Conservation (phyloP, 192 early-diverging fungal genomes). For the Coemansia sp. region DNA sequence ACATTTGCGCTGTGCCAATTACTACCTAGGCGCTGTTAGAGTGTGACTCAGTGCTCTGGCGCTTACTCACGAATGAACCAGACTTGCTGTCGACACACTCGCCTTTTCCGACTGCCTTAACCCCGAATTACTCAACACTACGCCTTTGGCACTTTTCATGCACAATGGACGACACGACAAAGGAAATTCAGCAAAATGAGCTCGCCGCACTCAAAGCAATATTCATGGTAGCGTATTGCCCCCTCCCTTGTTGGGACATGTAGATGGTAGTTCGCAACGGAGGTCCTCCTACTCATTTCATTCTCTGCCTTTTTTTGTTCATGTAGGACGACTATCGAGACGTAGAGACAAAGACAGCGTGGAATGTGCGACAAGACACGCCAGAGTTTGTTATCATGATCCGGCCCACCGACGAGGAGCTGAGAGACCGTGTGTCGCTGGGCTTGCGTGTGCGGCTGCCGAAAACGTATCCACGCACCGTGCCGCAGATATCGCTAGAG, state of each 20-base stretch:
- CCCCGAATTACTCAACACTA: background rate
- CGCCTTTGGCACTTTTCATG: background rate
- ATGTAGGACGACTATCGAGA: conserved; percentile 47
- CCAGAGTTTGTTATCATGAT: conserved; percentile 42
- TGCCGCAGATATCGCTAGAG: conserved; percentile 59
- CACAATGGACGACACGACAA: conserved; percentile 39
- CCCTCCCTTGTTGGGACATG: background rate
- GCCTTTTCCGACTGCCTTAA: background rate
- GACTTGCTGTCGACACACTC: background rate
- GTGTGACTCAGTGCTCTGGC: background rate
- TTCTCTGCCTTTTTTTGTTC: background rate
- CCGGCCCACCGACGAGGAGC: conserved; percentile 29
- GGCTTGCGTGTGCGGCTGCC: conserved; percentile 54
- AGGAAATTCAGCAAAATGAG: conserved; percentile 67
- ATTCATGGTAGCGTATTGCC: conserved; percentile 37
- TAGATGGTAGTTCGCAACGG: background rate
- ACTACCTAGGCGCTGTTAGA: background rate
- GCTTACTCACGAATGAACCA: background rate
- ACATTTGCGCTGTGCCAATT: background rate
- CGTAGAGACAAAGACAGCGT: conserved; percentile 39
- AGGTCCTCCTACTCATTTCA: too few species aligned
- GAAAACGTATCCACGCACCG: conserved; percentile 64
- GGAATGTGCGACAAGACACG: conserved; percentile 41
- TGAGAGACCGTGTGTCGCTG: conserved; percentile 26
- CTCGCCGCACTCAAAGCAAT: conserved; percentile 66